A percentile compares a stretch with the other conserved stretches of the same genome.
Conservation (phyloP, 441 rosid species). For the Jatropha podagrica region DNA sequence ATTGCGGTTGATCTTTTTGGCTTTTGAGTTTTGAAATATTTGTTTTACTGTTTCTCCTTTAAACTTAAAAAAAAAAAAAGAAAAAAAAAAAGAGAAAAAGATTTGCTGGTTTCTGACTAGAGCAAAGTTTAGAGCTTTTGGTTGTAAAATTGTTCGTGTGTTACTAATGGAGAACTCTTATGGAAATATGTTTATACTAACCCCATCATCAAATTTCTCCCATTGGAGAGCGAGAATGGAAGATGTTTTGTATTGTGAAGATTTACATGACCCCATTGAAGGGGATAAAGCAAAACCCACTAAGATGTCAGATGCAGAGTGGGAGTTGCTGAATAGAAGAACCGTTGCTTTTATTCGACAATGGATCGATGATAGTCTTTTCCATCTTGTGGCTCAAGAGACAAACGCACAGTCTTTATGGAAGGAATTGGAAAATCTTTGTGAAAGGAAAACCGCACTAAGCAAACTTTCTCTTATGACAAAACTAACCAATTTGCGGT, state of each 20-base stretch:
- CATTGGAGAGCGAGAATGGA: neutral
- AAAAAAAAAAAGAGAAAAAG: no score
- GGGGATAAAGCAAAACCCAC: neutral
- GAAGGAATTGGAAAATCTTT: neutral
- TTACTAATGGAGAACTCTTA: neutral
- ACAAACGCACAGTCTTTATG: neutral
- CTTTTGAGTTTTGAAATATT: no score
- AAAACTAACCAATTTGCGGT: neutral
- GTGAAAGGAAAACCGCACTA: neutral
- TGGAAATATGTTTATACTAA: neutral
- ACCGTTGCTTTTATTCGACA: neutral
- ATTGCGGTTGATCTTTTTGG: no score
- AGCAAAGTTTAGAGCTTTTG: no score
- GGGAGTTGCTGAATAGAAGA: neutral
- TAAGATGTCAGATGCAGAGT: neutral
- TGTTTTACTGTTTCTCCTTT: no score
- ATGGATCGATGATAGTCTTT: neutral
- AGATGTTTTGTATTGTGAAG: neutral
- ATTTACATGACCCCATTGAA: neutral
- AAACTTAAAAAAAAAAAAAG: no score
- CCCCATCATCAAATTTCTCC: neutral
- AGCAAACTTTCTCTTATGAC: neutral
- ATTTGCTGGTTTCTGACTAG: no score
- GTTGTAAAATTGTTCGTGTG: neutral
- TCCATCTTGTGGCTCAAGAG: neutral